These are phyloP conservation scores for Dryadomyces sulphureus DNA, from an alignment of 2,329 filamentous ascomycete genomes.

Conservation along the genomic window DNA sequence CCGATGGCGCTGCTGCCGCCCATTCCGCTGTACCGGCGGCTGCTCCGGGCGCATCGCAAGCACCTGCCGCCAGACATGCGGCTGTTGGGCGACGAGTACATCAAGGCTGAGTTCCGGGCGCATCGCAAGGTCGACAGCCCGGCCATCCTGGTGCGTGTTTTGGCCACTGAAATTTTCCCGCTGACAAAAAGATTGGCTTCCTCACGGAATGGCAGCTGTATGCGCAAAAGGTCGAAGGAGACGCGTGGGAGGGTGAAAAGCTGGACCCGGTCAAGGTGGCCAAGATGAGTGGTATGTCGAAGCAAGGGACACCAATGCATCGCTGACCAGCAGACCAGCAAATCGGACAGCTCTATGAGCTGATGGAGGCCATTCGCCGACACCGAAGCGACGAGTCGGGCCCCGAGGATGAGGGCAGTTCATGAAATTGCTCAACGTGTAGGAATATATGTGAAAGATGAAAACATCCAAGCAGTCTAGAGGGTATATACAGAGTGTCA, in stretches of 20 bases:
- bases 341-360: conserved; percentile 80
- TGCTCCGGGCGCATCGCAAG: conserved; percentile 75
- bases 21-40: conserved; percentile 74
- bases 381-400: conserved; percentile 12
- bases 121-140: conserved; percentile 80
- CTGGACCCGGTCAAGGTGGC: conserved; percentile 72
- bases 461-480: no score
- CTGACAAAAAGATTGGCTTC: conserved; percentile 64
- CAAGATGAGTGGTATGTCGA: conserved; percentile 90
- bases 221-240: conserved; percentile 80
- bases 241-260: conserved; percentile 70
- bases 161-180: conserved; percentile 1
- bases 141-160: conserved; percentile 58
- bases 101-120: conserved; percentile 82
- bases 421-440: not conserved
- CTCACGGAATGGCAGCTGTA: conserved; percentile 94
- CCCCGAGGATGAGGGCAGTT: not conserved
- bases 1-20: conserved; percentile 65
- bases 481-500: not conserved
- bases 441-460: not conserved
- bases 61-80: conserved; percentile 61
- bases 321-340: conserved; percentile 96
- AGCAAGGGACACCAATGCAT: no score
- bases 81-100: conserved; percentile 76
- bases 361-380: conserved; percentile 67